phyloP scores from a whole-genome alignment of 495 filamentous ascomycete species.

The Cercophora newfieldiana region DNA sequence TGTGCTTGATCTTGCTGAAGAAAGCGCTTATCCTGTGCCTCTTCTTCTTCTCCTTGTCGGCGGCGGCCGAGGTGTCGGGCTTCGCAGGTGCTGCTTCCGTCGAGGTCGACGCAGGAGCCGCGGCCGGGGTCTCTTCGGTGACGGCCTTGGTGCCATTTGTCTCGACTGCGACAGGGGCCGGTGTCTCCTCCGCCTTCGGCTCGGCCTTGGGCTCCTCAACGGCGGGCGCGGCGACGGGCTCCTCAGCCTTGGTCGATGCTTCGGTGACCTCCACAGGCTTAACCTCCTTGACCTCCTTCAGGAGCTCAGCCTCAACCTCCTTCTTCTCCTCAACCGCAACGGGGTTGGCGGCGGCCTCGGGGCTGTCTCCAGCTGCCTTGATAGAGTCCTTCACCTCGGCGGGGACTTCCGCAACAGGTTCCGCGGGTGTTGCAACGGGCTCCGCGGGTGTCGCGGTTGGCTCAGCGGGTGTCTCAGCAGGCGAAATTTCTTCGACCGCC shows the following conservation, averaged over 20 bases:
- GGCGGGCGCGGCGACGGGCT: constrained; percentile 12
- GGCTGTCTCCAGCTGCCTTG: constrained; percentile 58
- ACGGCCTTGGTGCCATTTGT: constrained; percentile 30
- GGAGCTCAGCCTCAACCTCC: constrained; percentile 68
- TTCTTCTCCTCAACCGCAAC: constrained; percentile 76
- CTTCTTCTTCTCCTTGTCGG: constrained; percentile 51
- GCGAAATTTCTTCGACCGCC: background rate
- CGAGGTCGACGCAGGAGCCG: constrained; percentile 24
- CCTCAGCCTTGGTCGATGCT: background rate
- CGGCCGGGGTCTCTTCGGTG: constrained; percentile 14
- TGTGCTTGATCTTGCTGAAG: constrained; percentile 60
- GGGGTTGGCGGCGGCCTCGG: constrained; percentile 70
- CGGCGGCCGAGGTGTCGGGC: constrained; percentile 21
- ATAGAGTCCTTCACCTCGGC: constrained; percentile 73
- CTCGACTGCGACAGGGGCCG: constrained; percentile 15
- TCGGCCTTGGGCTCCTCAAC: constrained; percentile 8
- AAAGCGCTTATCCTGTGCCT: constrained; percentile 60
- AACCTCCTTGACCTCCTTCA: constrained; percentile 40
- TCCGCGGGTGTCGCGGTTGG: background rate
- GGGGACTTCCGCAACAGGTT: constrained; percentile 57
- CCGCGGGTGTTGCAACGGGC: background rate
- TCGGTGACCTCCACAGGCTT: constrained; percentile 14
- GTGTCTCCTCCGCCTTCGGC: constrained; percentile 7
- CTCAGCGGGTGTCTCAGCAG: background rate
- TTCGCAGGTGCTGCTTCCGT: constrained; percentile 22